Base-by-base conservation (phyloP, 345 rosid genomes). In the Viola odorata region DNA sequence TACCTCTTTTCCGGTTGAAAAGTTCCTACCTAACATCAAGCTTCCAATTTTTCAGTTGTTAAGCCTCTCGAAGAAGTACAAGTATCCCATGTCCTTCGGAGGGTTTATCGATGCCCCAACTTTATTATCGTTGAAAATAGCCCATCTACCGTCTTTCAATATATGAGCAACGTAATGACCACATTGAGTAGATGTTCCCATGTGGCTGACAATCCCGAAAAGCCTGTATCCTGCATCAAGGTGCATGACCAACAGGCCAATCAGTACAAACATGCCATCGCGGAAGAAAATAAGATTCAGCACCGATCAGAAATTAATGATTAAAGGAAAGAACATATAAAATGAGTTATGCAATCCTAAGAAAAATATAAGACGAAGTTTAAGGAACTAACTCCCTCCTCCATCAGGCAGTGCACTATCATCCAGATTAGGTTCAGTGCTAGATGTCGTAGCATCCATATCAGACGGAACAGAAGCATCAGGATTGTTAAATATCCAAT, bases 101-200 rank as follows among this genome's bases (percentile, higher is more conserved):
- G 95, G 95, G 51, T 85, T 79, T 32, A 82, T 75, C 32, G 97
- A 91, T 65, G 81, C 82, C 4, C 91, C 99, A 3, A 95, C 99
- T 84, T 88, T 95, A 69, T 63, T 74, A 65, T 95, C 99, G 11
- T 91, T 95, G 88, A 88, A 95, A 15, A 91, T 91, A 8, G 74
- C 88, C 97, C 99, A 95, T 55, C 87, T 83, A 1, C 97, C 95
- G 57, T 88, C 87, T 77, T 95, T 91, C 23, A 77, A 50, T 32
- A 95, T 77, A 78, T 95, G 99, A 12, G 99, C 97, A 1, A 91
- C 99, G 15, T 95, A 91, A 71, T 95, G 99, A 3, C 96, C 97
- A 45, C 96, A 91, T 50, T 86, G 97, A 3, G 95, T 84, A 12
- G 96, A 95, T 51, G 96, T 91, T 69, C 97, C 97, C 6, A 95